Conservation (phyloP, 1,139 yeast genomes). For the Zygotorulaspora mrakii region DNA sequence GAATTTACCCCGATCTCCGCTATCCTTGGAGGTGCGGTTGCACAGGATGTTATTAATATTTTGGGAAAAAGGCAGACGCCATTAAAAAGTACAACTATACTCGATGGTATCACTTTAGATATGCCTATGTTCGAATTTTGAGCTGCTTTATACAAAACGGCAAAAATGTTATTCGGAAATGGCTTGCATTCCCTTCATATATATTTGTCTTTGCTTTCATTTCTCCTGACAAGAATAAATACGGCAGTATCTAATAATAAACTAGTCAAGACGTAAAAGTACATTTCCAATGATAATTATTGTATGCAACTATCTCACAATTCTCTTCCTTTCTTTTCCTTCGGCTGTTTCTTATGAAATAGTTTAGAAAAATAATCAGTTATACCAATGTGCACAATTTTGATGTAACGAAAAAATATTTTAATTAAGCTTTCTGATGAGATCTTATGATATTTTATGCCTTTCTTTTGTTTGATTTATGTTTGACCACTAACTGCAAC, state of each 20-base stretch:
- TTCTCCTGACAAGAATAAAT: too few species aligned
- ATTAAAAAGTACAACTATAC: slow-evolving; percentile 70
- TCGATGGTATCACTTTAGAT: slow-evolving; percentile 66
- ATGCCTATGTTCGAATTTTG: slow-evolving; percentile 65
- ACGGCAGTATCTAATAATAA: too few species aligned
- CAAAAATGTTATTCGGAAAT: not conserved
- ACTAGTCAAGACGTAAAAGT: too few species aligned
- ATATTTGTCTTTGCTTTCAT: too few species aligned
- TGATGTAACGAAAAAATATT: too few species aligned
- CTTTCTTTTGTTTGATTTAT: slow-evolving; percentile 10
- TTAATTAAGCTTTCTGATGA: not conserved
- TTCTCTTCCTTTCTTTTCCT: too few species aligned
- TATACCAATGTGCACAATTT: too few species aligned
- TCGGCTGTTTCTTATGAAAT: too few species aligned
- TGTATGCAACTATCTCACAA: too few species aligned
- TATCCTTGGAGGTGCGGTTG: slow-evolving; percentile 80
- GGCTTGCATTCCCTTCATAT: not conserved
- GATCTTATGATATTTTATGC: slow-evolving; percentile 1
- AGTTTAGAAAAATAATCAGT: not conserved
- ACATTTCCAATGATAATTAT: too few species aligned
- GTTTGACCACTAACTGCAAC: slow-evolving; percentile 58
- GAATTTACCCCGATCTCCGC: slow-evolving; percentile 88
- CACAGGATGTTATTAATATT: slow-evolving; percentile 86
- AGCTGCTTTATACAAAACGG: slow-evolving; percentile 5
- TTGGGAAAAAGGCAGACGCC: slow-evolving; percentile 77